Conservation (phyloP, 140 eudicot genomes). For the Flaveria floridana region DNA sequence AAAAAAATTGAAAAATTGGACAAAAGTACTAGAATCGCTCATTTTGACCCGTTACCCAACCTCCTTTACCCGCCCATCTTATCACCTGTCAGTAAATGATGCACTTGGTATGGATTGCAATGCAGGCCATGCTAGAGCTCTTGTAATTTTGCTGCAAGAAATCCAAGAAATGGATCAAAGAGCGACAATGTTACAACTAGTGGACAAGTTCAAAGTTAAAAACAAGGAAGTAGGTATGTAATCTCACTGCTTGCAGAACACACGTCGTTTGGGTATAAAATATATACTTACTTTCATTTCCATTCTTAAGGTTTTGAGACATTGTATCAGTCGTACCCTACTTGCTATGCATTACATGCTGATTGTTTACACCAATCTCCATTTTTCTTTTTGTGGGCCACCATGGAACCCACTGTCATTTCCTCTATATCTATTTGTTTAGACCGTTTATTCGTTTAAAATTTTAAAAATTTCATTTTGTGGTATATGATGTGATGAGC, state of each 20-base stretch:
- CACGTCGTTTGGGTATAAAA: neutral
- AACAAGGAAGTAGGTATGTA: constrained; percentile 65
- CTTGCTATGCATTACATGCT: neutral
- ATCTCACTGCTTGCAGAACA: constrained; percentile 6
- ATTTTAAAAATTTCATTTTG: neutral
- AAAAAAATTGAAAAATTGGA: neutral
- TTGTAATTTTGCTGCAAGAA: constrained; percentile 72
- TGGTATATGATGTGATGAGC: neutral
- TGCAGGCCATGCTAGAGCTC: constrained; percentile 72
- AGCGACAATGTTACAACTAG: constrained; percentile 85
- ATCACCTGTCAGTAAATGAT: neutral
- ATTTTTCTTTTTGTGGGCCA: neutral
- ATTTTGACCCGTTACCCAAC: neutral
- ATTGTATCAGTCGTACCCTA: neutral
- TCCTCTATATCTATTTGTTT: neutral
- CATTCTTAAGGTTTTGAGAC: too few species aligned
- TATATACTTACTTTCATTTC: neutral
- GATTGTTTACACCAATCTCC: constrained; percentile 1
- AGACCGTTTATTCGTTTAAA: neutral
- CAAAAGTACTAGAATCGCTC: neutral
- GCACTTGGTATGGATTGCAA: constrained; percentile 24
- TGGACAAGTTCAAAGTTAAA: constrained; percentile 81
- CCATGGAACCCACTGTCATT: constrained; percentile 6
- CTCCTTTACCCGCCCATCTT: neutral
- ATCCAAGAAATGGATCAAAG: constrained; percentile 80